Conservation (phyloP, 2,329 filamentous ascomycete genomes). For the Cordyceps cateniannulata region DNA sequence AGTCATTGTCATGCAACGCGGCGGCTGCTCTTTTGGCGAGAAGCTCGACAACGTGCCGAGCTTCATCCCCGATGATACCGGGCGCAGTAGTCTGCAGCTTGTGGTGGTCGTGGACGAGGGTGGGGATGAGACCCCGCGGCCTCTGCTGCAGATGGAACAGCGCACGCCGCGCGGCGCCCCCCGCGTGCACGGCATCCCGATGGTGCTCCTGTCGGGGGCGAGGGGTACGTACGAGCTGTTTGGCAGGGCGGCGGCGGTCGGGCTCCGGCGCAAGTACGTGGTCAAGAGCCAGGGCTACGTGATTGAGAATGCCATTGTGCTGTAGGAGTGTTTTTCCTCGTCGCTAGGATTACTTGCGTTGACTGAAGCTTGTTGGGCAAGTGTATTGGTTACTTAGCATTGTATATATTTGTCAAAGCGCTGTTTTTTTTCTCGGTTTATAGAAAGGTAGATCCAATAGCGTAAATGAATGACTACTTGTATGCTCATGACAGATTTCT, state of each 20-base stretch:
- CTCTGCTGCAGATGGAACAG: conserved; percentile 71
- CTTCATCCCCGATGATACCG: conserved; percentile 39
- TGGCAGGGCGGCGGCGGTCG: conserved; percentile 57
- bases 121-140: conserved; percentile 40
- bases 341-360: too few relatives aligned
- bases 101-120: conserved; percentile 65
- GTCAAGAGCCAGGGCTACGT: conserved; percentile 74
- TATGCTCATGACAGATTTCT: background rate
- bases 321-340: conserved; percentile 18
- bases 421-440: background rate
- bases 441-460: background rate
- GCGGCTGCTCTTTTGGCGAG: conserved; percentile 74
- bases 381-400: background rate
- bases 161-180: conserved; percentile 61
- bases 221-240: conserved; percentile 55
- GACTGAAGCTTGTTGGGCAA: too few relatives aligned
- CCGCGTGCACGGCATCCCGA: conserved; percentile 65
- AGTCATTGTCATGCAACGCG: conserved; percentile 74
- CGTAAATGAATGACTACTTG: background rate
- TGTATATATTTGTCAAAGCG: background rate
- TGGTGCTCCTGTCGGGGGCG: conserved; percentile 77
- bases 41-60: conserved; percentile 83
- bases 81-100: conserved; percentile 54
- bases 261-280: conserved; percentile 70
- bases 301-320: conserved; percentile 71